These are phyloP conservation scores for Ganoderma leucocontextum DNA, from an alignment of 1,284 basidiomycete genomes.

Conservation along the genomic window DNA sequence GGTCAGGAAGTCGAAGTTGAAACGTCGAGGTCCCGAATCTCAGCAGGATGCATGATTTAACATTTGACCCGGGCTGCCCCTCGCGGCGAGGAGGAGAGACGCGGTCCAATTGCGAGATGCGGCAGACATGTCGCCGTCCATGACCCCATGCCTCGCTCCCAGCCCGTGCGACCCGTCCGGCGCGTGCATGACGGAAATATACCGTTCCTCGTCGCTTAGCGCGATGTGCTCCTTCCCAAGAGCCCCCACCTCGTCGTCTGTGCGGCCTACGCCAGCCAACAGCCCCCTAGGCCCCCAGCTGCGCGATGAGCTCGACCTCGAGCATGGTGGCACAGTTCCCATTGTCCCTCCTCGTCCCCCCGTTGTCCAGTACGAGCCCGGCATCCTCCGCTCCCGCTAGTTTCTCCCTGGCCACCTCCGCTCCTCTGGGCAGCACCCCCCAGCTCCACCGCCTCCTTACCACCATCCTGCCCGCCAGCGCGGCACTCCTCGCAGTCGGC, in stretches of 20 bases:
- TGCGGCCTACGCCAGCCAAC: constrained; percentile 17
- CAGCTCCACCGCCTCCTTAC: constrained; percentile 35
- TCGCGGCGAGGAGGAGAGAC: background rate
- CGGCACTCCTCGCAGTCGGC: constrained; percentile 44
- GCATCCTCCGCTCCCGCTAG: background rate
- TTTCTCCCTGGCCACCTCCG: constrained; percentile 5
- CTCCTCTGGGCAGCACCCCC: constrained; percentile 18
- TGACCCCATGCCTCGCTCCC: constrained; percentile 12
- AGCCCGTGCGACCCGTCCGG: constrained; percentile 30
- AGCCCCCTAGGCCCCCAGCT: constrained; percentile 14
- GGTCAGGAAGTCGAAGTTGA: background rate
- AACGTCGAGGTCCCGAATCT: background rate
- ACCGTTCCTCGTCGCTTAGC: constrained; percentile 31
- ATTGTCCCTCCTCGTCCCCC: constrained; percentile 7
- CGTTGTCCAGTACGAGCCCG: background rate
- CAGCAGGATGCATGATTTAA: background rate
- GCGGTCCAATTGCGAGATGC: constrained; percentile 6
- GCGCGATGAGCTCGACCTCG: constrained; percentile 24
- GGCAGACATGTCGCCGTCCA: constrained; percentile 10
- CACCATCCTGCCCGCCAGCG: constrained; percentile 44
- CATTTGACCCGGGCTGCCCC: background rate
- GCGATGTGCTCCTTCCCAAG: constrained; percentile 29
- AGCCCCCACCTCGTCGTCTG: constrained; percentile 26
- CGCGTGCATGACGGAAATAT: constrained; percentile 29
- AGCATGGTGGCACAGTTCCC: constrained; percentile 26